Percentiles rank a stretch among this genome's conserved stretches.
Conservation (phyloP, 148 eudicot species). For the Nepenthes mirabilis region DNA sequence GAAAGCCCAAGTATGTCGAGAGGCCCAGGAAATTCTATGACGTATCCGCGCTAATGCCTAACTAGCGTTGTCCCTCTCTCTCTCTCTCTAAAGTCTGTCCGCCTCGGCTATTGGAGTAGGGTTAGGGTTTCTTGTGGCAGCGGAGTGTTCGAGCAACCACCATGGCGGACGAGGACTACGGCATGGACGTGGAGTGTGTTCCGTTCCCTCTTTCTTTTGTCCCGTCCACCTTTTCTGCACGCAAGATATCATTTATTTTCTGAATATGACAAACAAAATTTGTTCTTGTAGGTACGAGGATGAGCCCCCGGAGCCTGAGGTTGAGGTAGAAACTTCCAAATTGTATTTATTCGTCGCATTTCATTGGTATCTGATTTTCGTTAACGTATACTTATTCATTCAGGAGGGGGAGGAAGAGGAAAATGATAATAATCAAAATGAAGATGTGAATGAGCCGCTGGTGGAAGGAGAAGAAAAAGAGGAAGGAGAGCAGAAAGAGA, state of each 20-base stretch:
- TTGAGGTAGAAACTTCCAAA: constrained; percentile 18
- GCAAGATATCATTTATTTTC: not conserved
- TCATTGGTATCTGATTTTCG: not conserved
- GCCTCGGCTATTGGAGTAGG: no score
- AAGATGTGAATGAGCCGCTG: constrained; percentile 34
- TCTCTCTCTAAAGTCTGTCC: no score
- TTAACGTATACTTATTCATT: not conserved
- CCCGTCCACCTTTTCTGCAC: not conserved
- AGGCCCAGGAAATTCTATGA: no score
- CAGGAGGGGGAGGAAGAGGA: constrained; percentile 38
- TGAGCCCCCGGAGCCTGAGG: constrained; percentile 42
- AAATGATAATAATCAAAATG: constrained; percentile 17
- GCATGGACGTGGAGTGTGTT: constrained; percentile 9
- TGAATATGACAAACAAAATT: not conserved
- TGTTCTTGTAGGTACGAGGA: constrained; percentile 23
- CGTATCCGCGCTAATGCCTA: no score
- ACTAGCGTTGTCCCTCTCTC: no score
- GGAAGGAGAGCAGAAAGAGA: constrained; percentile 24
- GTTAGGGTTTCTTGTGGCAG: not conserved
- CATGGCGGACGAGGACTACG: constrained; percentile 13
- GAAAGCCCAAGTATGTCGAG: no score
- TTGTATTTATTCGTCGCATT: constrained; percentile 4
- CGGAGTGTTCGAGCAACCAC: not conserved
- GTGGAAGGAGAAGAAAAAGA: constrained; percentile 34
- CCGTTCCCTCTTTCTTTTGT: not conserved